phyloP scores from a whole-genome alignment of 2,329 filamentous ascomycete species.

The Colletotrichum agaves region DNA sequence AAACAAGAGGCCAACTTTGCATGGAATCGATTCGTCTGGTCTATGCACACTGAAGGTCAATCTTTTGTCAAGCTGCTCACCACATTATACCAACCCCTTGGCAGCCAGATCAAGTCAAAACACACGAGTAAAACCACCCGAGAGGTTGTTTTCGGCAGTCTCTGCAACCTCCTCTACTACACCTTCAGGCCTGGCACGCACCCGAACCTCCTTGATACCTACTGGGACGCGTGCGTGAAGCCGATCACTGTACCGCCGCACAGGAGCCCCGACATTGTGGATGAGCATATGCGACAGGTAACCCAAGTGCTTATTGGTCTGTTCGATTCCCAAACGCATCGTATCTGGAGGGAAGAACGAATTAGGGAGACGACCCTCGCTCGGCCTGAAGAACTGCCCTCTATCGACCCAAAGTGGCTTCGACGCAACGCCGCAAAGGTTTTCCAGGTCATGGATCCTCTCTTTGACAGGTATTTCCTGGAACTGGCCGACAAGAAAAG shows the following conservation, averaged over 20 bases:
- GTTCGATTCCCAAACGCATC: slow-evolving; percentile 66
- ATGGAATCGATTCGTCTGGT: slow-evolving; percentile 87
- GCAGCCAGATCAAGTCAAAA: slow-evolving; percentile 75
- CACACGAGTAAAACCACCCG: slow-evolving; percentile 68
- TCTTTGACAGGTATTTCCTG: slow-evolving; percentile 70
- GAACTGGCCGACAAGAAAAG: slow-evolving; percentile 71
- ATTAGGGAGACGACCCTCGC: slow-evolving; percentile 70
- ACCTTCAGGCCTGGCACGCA: slow-evolving; percentile 77
- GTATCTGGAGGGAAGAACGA: slow-evolving; percentile 80
- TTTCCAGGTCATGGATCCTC: slow-evolving; percentile 68
- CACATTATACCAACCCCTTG: slow-evolving; percentile 72
- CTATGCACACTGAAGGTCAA: slow-evolving; percentile 71
- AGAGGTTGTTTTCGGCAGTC: slow-evolving; percentile 70
- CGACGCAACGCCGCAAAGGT: slow-evolving; percentile 75
- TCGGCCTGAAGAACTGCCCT: slow-evolving; percentile 80
- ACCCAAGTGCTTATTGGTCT: slow-evolving; percentile 78
- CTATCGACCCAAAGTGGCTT: slow-evolving; percentile 88
- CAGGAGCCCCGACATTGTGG: slow-evolving; percentile 50
- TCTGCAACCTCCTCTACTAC: slow-evolving; percentile 87
- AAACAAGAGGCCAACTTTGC: slow-evolving; percentile 83
- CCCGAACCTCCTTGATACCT: slow-evolving; percentile 73
- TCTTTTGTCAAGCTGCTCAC: slow-evolving; percentile 65
- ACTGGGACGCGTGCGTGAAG: slow-evolving; percentile 81
- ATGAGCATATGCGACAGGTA: slow-evolving; percentile 67
- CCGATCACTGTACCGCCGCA: slow-evolving; percentile 59